phyloP scores from a whole-genome alignment of 306 rosid species.

The Medicago ruthenica region DNA sequence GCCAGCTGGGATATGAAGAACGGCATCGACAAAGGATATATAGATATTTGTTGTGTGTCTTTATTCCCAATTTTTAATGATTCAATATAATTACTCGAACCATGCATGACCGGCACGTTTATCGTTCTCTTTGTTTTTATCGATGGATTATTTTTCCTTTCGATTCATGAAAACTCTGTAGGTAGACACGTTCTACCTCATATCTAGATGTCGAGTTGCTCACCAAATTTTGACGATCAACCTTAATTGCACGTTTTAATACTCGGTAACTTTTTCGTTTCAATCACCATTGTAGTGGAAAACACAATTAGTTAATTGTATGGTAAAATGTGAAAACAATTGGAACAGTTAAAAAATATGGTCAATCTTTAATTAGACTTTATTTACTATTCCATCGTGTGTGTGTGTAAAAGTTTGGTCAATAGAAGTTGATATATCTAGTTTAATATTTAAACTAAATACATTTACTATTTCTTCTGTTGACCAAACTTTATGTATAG shows the following conservation, averaged over 20 bases:
- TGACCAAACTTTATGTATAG: no score
- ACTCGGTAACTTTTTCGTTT: no score
- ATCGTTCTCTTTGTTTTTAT: neutral
- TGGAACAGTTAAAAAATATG: neutral
- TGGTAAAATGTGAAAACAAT: neutral
- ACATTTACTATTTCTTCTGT: no score
- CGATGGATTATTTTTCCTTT: neutral
- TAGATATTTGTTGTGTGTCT: neutral
- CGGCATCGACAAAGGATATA: neutral
- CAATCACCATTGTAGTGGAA: neutral
- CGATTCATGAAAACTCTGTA: neutral
- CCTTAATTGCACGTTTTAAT: no score
- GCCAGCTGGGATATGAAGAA: neutral
- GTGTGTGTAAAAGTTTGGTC: no score
- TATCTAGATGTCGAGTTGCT: constrained; percentile 6
- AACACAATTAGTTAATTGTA: neutral
- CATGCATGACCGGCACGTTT: neutral
- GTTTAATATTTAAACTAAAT: no score
- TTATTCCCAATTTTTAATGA: neutral
- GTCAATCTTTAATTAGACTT: no score
- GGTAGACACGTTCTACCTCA: neutral
- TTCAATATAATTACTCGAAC: neutral
- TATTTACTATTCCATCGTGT: no score
- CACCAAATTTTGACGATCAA: neutral
- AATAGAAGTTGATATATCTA: no score